phyloP scores from a whole-genome alignment of 139 green algal genomes.

The Limnomonas spitsbergensis region DNA sequence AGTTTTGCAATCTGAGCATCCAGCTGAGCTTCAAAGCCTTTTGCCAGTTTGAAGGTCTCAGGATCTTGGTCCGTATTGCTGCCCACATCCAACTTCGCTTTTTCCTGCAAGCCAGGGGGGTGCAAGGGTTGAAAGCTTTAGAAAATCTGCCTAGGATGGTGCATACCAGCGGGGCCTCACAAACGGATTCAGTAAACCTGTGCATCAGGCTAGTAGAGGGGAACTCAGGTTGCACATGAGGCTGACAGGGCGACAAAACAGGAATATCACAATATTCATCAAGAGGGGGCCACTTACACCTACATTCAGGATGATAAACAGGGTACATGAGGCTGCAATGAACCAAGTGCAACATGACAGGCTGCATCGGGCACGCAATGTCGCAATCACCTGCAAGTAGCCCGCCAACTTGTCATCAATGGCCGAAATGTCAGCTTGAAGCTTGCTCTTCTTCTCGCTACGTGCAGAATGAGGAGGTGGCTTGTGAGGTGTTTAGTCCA shows the following conservation, averaged over 20 bases:
- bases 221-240: background rate
- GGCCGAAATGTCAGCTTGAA: background rate
- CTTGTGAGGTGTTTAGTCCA: too few relatives aligned
- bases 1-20: background rate
- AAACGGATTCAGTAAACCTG: background rate
- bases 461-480: too few relatives aligned
- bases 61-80: background rate
- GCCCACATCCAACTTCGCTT: background rate
- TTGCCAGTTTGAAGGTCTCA: background rate
- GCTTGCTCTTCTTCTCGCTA: background rate
- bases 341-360: background rate
- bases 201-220: background rate
- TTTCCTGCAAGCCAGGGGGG: background rate
- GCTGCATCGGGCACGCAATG: background rate
- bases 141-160: background rate
- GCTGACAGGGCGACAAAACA: background rate
- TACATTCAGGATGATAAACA: background rate
- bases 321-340: background rate
- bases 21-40: background rate
- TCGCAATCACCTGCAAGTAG: background rate
- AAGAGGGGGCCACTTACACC: background rate
- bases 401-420: background rate
- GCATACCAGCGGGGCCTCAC: too few relatives aligned
- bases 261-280: background rate
- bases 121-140: background rate